Base-by-base conservation (phyloP, 2,329 filamentous ascomycete genomes). In the Phoma sp. region DNA sequence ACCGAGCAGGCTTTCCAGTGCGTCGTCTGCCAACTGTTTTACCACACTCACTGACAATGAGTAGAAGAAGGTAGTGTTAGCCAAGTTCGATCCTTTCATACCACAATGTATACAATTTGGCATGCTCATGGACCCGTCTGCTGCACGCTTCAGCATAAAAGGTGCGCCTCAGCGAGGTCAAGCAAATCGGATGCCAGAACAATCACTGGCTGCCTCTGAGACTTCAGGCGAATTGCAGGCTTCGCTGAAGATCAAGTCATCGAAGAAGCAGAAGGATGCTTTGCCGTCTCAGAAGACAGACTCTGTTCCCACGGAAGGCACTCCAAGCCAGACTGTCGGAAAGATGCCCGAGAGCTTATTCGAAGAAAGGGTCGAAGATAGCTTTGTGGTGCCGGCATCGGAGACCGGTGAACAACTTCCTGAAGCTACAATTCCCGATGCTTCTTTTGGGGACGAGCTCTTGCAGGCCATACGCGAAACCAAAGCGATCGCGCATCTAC, bases 401-500 rank as follows among this genome's bases (percentile, higher is more conserved):
- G 57, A 57, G 36, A 31, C 41, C 27, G 33, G 37, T n/a, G 24
- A 40, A 21, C 43, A 45, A 3, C 12, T 3, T 13, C n/a, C 35
- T 33, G 47, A 57, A 22, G 39, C 40, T 10, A 17, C 37, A 15
- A 10, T 50, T 8, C 46, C n/a, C 59, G 63, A 55, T 51, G 63
- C 8, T 7, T 32, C 35, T 2, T 43, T 45, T 12, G 40, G 41
- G 10, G 87, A 91, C 63, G 85, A 84, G 25, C 77, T 94, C 8
- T 83, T 88, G 29, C 77, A 84, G 32, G 83, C 85, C 49, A 91
- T 95, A 54, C 75, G 82, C 29, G 80, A 88, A 65, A 80, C 87
- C 41, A 85, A 83, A 63, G 79, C 84, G 51, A 82, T 84, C 29
- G 83, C 84, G 55, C 77, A 88, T 54, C 76, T 92, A 6, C 77